A percentile compares a stretch with the other conserved stretches of the same genome.
These are phyloP conservation scores for Simmondsia chinensis DNA, from an alignment of 148 eudicot genomes.

Conservation along the genomic window DNA sequence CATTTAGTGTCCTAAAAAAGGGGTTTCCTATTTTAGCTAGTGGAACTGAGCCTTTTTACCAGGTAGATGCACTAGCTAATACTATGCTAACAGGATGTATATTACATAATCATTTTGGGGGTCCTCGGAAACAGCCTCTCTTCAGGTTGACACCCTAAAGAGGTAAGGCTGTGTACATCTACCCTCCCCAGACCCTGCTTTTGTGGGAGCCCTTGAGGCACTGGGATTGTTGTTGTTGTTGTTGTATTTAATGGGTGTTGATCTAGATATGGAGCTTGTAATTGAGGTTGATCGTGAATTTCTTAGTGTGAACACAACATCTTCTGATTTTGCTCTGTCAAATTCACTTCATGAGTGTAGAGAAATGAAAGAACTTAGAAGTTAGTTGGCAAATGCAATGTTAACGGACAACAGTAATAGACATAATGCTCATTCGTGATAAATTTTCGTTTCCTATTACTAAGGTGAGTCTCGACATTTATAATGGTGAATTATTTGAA, in stretches of 20 bases:
- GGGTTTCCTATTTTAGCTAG: slow-evolving; percentile 4
- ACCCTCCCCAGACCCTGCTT: no score
- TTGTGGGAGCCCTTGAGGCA: no score
- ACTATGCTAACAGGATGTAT: slow-evolving; percentile 3
- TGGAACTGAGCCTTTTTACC: neutral
- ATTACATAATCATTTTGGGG: slow-evolving; percentile 1
- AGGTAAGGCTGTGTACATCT: no score
- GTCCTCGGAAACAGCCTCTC: no score
- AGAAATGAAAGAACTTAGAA: neutral
- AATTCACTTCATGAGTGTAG: neutral
- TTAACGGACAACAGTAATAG: neutral
- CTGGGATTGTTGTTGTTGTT: no score
- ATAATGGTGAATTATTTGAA: neutral
- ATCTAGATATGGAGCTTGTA: neutral
- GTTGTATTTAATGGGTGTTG: slow-evolving; percentile 2
- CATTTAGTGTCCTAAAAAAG: slow-evolving; percentile 1
- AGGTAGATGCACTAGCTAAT: neutral
- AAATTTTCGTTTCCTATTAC: neutral
- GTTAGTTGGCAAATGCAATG: neutral
- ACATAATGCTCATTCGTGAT: neutral
- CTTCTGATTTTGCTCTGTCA: neutral
- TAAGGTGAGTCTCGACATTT: neutral
- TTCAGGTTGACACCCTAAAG: no score
- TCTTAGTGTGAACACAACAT: neutral
- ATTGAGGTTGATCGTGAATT: slow-evolving; percentile 4